Base-by-base conservation (phyloP, 345 rosid genomes). In the Litchi chinensis region DNA sequence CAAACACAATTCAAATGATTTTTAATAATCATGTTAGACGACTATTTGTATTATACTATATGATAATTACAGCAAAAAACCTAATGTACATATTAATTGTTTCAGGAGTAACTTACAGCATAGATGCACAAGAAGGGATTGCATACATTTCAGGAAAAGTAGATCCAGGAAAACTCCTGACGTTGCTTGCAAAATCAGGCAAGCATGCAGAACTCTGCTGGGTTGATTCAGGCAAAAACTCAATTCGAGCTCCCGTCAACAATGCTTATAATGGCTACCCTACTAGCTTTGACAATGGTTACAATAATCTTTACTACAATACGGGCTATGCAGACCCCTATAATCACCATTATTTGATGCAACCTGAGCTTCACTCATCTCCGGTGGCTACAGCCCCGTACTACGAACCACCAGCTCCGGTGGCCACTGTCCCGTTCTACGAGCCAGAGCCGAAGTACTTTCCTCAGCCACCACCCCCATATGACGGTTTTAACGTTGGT, bases 91-190 rank as follows among this genome's bases (percentile, higher is more conserved):
- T 32, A 2, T 32, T 40, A 3, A 32, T 32, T n/a, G n/a, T 7
- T 26, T 32, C 54, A 81, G 75, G 75, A 63, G 57, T 81, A 2
- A 41, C 37, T 39, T 81, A 65, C 50, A 67, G 70, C 40, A 81
- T 73, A 10, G 78, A 77, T 59, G 80, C 74, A 16, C 74, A 72
- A 40, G 44, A 67, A 48, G 81, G 78, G 0, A 73, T 81, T 32
- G 84, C 75, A 28, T 28, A 66, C 10, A 39, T 81, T 28, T 65
- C 84, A 16, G 80, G 84, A 6, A 77, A 60, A 67, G 65, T 73
- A 26, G 77, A 77, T 24, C 46, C 80, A 10, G 50, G 70, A 13
- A 77, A 62, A 11, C 62, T 81, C 8, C 37, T 77, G 44, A 64
- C 16, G 41, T 12, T 50, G 73, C 48, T 76, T 16, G 73, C 72